phyloP scores from a whole-genome alignment of 352 stramenopile species.

The Thalassiosira pacifica region DNA sequence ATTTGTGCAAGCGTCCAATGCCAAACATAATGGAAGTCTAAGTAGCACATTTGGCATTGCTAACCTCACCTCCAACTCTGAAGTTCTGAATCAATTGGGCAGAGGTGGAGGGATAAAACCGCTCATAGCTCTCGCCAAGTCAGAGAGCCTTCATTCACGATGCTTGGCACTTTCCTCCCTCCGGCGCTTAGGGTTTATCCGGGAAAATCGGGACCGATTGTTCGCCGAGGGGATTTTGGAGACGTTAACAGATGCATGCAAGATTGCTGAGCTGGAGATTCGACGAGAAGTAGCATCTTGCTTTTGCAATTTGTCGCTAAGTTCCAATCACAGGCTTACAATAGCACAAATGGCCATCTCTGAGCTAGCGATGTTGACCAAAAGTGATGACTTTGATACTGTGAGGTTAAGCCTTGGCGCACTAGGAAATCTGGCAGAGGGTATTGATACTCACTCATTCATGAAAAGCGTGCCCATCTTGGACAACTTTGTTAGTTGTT shows the following conservation, averaged over 20 bases:
- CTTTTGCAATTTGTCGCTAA: conserved; percentile 94
- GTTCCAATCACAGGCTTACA: conserved; percentile 91
- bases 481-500: conserved; percentile 75
- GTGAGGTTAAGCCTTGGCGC: conserved; percentile 92
- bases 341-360: conserved; percentile 89
- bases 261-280: conserved; percentile 92
- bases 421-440: conserved; percentile 94
- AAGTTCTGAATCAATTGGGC: conserved; percentile 87
- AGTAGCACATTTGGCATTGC: conserved; percentile 93
- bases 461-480: conserved; percentile 83
- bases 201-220: conserved; percentile 91
- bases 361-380: conserved; percentile 89
- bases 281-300: conserved; percentile 94
- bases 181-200: conserved; percentile 88
- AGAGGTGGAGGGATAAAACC: conserved; percentile 90
- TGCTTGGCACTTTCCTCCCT: conserved; percentile 93
- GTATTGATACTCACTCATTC: conserved; percentile 92
- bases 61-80: conserved; percentile 88
- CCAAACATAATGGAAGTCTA: conserved; percentile 89
- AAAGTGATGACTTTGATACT: conserved; percentile 93
- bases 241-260: conserved; percentile 89
- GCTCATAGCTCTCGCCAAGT: conserved; percentile 91
- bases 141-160: conserved; percentile 90
- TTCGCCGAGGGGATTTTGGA: conserved; percentile 90
- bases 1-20: conserved; percentile 86